phyloP scores from a whole-genome alignment of 805 yeast species.

The Kuraishia piskuri region DNA sequence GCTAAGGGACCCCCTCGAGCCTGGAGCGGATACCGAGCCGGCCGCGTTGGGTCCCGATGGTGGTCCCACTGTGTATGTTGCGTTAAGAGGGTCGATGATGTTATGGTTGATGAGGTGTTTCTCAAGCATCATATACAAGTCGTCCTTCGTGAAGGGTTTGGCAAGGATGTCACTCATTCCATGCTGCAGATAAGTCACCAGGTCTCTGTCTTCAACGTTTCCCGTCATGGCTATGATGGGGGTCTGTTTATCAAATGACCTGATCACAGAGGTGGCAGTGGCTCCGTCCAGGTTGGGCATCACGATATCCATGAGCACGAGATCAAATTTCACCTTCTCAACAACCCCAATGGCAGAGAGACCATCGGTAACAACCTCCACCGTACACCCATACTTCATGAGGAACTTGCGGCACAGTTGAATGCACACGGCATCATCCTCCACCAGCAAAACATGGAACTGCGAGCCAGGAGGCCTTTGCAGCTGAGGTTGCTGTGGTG shows the following conservation, averaged over 20 bases:
- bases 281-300: constrained; percentile 89
- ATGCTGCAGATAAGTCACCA: constrained; percentile 70
- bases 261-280: constrained; percentile 81
- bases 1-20: neutral
- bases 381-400: constrained; percentile 83
- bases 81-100: constrained; percentile 16
- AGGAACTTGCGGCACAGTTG: constrained; percentile 77
- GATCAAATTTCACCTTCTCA: constrained; percentile 62
- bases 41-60: neutral
- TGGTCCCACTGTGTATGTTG: constrained; percentile 10
- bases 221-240: constrained; percentile 96
- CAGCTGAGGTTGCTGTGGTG: neutral
- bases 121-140: constrained; percentile 67
- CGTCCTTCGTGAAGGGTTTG: constrained; percentile 88
- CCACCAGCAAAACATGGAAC: constrained; percentile 68
- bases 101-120: constrained; percentile 53
- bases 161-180: constrained; percentile 92
- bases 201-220: constrained; percentile 73
- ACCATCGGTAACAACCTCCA: constrained; percentile 90
- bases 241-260: constrained; percentile 74
- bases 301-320: constrained; percentile 80
- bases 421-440: constrained; percentile 76
- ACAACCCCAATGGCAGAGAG: constrained; percentile 74
- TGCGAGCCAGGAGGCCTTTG: constrained; percentile 24
- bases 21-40: neutral